These are phyloP conservation scores for Crithidia fasciculata DNA, from an alignment of 208 protist species.

Conservation along the genomic window DNA sequence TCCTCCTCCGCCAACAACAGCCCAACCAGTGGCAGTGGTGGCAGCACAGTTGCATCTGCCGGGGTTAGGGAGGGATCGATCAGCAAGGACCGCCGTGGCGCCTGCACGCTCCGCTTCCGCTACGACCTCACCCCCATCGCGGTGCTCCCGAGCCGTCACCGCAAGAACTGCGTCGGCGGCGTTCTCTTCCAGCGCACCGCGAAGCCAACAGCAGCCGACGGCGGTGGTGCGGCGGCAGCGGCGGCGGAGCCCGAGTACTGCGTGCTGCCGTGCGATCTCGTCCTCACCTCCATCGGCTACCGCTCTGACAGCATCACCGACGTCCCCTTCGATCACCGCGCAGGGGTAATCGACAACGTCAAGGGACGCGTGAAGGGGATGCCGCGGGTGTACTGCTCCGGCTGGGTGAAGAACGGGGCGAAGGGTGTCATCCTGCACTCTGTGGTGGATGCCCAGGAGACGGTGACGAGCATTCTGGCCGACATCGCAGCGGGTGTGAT, in stretches of 20 bases:
- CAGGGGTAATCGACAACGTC: conserved; percentile 74
- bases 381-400: conserved; percentile 87
- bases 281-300: conserved; percentile 90
- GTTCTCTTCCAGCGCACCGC: conserved; percentile 64
- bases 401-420: conserved; percentile 93
- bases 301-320: conserved; percentile 48
- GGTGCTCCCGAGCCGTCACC: conserved; percentile 57
- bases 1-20: background rate
- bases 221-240: background rate
- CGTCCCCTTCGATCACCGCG: conserved; percentile 77
- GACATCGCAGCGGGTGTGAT: conserved; percentile 62
- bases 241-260: conserved; percentile 41
- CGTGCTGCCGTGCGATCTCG: conserved; percentile 83
- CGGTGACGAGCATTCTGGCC: conserved; percentile 56
- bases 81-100: conserved; percentile 28
- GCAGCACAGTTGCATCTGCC: background rate
- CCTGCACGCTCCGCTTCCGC: conserved; percentile 72
- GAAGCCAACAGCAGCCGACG: background rate
- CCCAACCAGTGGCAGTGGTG: background rate
- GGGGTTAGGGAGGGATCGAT: background rate
- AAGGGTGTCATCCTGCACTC: conserved; percentile 90
- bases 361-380: conserved; percentile 70
- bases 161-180: conserved; percentile 62
- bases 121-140: conserved; percentile 73
- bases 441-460: conserved; percentile 82